Base-by-base conservation (phyloP, 1,139 yeast genomes). In the Kurtzmaniella quercitrusa region DNA sequence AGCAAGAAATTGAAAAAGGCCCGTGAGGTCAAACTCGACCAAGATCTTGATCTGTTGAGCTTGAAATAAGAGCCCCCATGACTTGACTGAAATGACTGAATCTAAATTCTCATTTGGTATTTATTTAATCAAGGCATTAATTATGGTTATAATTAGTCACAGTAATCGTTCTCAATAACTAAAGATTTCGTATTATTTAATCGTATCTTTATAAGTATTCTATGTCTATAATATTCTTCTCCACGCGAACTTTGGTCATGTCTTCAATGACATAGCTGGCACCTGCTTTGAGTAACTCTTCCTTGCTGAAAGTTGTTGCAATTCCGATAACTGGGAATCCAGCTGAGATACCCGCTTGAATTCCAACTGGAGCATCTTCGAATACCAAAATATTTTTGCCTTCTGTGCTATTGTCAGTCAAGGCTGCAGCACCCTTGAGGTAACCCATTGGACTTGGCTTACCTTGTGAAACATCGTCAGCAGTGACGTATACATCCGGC, bases 1-100 rank as follows among this genome's bases (percentile, higher is more conserved):
- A 61, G 65, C 14, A 61, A 55, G 38, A 56, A 53, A 45, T 54
- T 65, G 36, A 62, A 65, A 44, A 68, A 67, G 48, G 74, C 70
- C 8, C 55, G 73, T 45, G 60, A 52, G 33, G 54, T 62, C 28
- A 68, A 68, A 45, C 39, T 67, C n/a, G 52, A 59, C 20, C 63
- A 63, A 38, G 57, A 62, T 41, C 52, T 68, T 48, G 60, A 59
- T 16, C 61, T 56, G 14, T 53, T 66, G 33, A 51, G 55, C 3
- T 33, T 45, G 37, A 19, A n/a, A n/a, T n/a, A n/a, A n/a, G n/a
- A n/a, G n/a, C n/a, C n/a, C n/a, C n/a, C n/a, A 37, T 12, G 20
- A 20, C 4, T 30, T 14, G 34, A 30, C 5, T 28, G 15, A n/a
- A 28, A 28, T 22, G 7, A 22, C 7, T 22, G 7, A 22, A 22